Base-by-base conservation (phyloP, 1,139 yeast genomes). In the Suhomyces taliae region DNA sequence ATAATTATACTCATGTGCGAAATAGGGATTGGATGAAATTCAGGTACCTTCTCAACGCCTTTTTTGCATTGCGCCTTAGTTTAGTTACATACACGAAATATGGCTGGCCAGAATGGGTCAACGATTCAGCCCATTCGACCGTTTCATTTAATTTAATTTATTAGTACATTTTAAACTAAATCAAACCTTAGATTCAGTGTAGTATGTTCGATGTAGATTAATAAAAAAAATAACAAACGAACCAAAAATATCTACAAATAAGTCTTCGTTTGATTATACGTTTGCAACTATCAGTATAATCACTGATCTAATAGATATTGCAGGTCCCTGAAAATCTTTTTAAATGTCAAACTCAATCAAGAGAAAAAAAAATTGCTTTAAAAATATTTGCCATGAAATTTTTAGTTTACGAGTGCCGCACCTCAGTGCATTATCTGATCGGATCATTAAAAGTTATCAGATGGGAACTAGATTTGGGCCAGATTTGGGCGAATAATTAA, bases 401-500 rank as follows among this genome's bases (percentile, higher is more conserved):
- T 29, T 29, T 14, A 14, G 10, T 29, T 29, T 29, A 29, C 32
- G 32, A 29, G 32, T 29, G 32, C 32, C 32, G 32, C 32, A 11
- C 32, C 32, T 9, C n/a, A 9, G 7, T 7, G 29, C 26, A 27
- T 39, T 39, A 39, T 39, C 42, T 39, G 42, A 39, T 39, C 42
- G 42, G 42, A 39, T 39, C 42, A 39, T 24, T 19, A 27, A 14
- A 12, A 19, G 24, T 36, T 24, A 19, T 24, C 37, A 27, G 27
- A 19, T 19, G 24, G 24, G 24, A 19, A 19, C 24, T 19, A 19
- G 24, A 6, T 19, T 19, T 19, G 24, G 24, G 24, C 24, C 3
- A 19, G 24, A 6, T 19, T 19, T 19, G 24, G 24, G 24, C 24
- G 6, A 19, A 19, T 2, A 29, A 29, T 9, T 29, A 29, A 29